A percentile compares a stretch with the other conserved stretches of the same genome.
Conservation (phyloP, 78 protist genomes). For the Cavenderia fasciculata region DNA sequence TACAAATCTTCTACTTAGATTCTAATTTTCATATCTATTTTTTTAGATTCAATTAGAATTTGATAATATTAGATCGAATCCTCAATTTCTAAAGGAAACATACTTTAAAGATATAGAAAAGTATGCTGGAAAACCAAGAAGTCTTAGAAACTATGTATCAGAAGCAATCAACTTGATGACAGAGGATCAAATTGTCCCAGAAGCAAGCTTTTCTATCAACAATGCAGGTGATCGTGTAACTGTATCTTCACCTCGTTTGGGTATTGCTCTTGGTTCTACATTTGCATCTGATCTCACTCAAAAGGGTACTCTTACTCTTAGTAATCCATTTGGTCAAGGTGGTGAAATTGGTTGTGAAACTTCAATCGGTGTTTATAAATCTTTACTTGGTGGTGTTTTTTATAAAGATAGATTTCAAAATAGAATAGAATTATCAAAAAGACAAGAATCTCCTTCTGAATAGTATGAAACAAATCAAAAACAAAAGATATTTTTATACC, state of each 20-base stretch:
- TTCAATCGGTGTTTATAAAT: not conserved
- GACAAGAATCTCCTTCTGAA: constrained; percentile 8
- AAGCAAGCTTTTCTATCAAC: not conserved
- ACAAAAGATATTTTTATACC: not conserved
- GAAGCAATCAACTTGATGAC: constrained; percentile 19
- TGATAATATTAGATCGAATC: constrained; percentile 7
- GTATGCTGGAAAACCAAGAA: not conserved
- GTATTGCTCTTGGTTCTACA: constrained; percentile 1
- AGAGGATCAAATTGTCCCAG: not conserved
- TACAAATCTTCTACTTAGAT: no score
- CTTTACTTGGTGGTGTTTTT: constrained; percentile 5
- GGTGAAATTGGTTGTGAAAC: constrained; percentile 23
- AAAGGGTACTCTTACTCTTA: not conserved
- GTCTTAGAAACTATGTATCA: not conserved
- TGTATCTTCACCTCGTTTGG: not conserved
- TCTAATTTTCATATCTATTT: no score
- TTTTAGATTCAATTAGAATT: constrained; percentile 3
- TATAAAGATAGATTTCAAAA: constrained; percentile 11
- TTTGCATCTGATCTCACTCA: not conserved
- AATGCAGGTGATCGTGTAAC: not conserved
- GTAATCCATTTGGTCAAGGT: constrained; percentile 16
- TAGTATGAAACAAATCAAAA: not conserved
- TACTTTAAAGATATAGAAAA: constrained; percentile 9
- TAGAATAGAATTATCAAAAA: constrained; percentile 11
- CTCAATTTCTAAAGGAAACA: not conserved